A percentile compares a stretch with the other conserved stretches of the same genome.
These are phyloP conservation scores for Trichoderma harzianum DNA, from an alignment of 2,329 filamentous ascomycete genomes.

Conservation along the genomic window DNA sequence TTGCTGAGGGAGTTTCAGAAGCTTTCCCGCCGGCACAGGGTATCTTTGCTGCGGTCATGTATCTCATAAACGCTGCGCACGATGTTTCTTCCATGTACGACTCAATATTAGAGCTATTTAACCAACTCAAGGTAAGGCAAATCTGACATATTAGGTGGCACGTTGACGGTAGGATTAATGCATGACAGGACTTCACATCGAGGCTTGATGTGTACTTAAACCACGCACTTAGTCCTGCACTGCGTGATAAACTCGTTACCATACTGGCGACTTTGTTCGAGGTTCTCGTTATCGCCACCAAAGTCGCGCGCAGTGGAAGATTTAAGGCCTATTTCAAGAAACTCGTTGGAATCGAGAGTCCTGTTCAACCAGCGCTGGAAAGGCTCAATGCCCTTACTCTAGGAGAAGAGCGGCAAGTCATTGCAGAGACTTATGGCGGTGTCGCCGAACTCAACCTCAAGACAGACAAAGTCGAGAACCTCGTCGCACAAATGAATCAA, in stretches of 20 bases:
- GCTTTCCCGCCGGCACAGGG: slow-evolving; percentile 40
- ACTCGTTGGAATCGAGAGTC: slow-evolving; percentile 39
- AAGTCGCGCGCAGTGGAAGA: slow-evolving; percentile 40
- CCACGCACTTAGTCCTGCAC: slow-evolving; percentile 35
- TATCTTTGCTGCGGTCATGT: slow-evolving; percentile 42
- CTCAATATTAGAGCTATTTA: slow-evolving; percentile 43
- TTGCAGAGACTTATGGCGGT: slow-evolving; percentile 42
- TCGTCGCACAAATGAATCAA: slow-evolving; percentile 36
- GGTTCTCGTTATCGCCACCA: slow-evolving; percentile 42
- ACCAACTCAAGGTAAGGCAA: slow-evolving; percentile 34
- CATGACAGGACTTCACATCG: slow-evolving; percentile 39
- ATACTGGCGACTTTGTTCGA: slow-evolving; percentile 45
- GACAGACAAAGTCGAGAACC: slow-evolving; percentile 35
- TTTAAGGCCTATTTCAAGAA: slow-evolving; percentile 41
- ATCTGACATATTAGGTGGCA: neutral
- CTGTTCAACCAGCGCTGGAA: slow-evolving; percentile 38
- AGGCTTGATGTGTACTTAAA: slow-evolving; percentile 41
- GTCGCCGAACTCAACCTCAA: slow-evolving; percentile 36
- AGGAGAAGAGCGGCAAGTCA: slow-evolving; percentile 41
- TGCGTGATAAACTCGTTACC: slow-evolving; percentile 39
- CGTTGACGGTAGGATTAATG: neutral
- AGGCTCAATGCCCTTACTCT: slow-evolving; percentile 41
- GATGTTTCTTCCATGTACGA: slow-evolving; percentile 45
- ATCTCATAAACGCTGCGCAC: slow-evolving; percentile 43
- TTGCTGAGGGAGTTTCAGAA: slow-evolving; percentile 35